Evolutionary conservation across 208 protist species (phyloP), one percentile per base, ranked within the genome.

Genomic region (Vickermania spadyakhi): DNA sequence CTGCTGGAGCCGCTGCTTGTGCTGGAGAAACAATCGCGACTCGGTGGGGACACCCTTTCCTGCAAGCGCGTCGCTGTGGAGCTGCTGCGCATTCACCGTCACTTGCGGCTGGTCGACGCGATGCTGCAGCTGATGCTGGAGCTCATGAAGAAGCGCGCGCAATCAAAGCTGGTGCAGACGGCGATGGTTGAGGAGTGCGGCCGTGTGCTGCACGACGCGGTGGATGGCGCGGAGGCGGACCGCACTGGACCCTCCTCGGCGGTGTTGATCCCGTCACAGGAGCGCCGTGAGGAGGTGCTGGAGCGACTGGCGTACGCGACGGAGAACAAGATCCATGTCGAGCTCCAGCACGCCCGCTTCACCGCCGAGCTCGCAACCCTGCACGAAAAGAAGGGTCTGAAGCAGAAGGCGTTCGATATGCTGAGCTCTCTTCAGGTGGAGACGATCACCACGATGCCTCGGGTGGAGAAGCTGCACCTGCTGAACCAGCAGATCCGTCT

Each of bases 391-490:
- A 75, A 85, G 23, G 96, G 96, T 21, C 60, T 89, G n/a, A 93
- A 98, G 62, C 69, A 70, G 22, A 83, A 93, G 22, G 96, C 96
- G 31, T 89, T 83, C 56, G 90, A 98, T 53, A 84, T 98, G 59
- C 60, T 99, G 22, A 90, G 95, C 52, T 87, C 91, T 31, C 70
- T 99, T 50, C 96, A 98, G 68, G 89, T 99, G 52, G 97, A 99
- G 68, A 99, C 96, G 1, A 97, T 97, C 63, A 96, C 94, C n/a
- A 94, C 94, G 59, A 98, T 99, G 96, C 93, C 97, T 0, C 84
- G 86, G 45, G 53, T 83, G 23, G 97, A 99, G 64, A 99, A 99
- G 81, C 72, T 97, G 25, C 84, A 97, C 51, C 95, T 94, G 30
- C 84, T 98, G 55, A 90, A 98, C 49, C 86, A 97, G 45, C 94